A percentile compares a stretch with the other conserved stretches of the same genome.
Evolutionary conservation across 192 early-diverging fungal genomes (phyloP).

Genomic region (Coemansia sp.): DNA sequence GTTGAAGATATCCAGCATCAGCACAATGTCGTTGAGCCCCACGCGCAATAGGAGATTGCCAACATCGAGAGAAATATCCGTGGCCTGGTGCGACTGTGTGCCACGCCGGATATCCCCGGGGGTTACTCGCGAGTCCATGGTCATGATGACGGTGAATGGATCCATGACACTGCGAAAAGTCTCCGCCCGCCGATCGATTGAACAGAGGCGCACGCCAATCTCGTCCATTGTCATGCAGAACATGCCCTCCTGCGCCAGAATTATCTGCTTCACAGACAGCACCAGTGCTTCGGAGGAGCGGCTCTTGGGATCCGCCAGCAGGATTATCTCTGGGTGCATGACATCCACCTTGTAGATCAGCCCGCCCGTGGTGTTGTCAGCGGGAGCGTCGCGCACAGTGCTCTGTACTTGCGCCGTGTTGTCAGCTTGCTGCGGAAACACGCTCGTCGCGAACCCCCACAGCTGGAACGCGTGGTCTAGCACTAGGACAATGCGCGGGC

Average conservation of each 20-base stretch:
- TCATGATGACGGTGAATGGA: conserved; percentile 79
- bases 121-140: conserved; percentile 71
- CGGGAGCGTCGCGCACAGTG: conserved; percentile 2
- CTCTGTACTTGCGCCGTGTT: neutral
- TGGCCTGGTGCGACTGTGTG: conserved; percentile 51
- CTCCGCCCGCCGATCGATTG: conserved; percentile 77
- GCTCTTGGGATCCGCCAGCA: conserved; percentile 73
- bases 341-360: conserved; percentile 78
- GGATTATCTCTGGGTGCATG: conserved; percentile 75
- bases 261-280: conserved; percentile 75
- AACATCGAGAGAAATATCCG: conserved; percentile 70
- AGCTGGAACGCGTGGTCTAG: conserved; percentile 85
- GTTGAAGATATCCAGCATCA: conserved; percentile 83
- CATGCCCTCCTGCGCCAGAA: conserved; percentile 75
- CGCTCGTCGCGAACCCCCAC: conserved; percentile 71
- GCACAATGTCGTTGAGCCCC: conserved; percentile 80
- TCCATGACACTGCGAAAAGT: conserved; percentile 85
- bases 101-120: conserved; percentile 44
- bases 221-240: conserved; percentile 74
- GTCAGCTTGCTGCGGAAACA: conserved; percentile 39
- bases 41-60: conserved; percentile 76
- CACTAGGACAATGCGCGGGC: conserved; percentile 79
- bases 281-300: conserved; percentile 83
- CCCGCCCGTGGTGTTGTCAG: conserved; percentile 22
- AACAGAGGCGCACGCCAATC: conserved; percentile 88